A percentile compares a stretch with the other conserved stretches of the same genome.
These are phyloP conservation scores for Amoebophrya sp. DNA, from an alignment of 169 alveolate genomes.

Conservation along the genomic window DNA sequence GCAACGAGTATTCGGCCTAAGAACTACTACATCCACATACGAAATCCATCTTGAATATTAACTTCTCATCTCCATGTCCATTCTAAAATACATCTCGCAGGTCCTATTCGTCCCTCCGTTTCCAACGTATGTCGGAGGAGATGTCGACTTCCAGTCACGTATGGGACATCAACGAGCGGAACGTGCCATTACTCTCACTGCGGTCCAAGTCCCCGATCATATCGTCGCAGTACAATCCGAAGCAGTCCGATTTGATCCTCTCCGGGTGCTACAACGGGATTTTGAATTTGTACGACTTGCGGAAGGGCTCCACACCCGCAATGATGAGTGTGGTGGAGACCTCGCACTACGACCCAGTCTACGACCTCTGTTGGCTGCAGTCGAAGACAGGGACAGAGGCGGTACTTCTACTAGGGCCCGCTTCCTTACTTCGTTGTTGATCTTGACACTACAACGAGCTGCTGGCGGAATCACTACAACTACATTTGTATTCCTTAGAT, in stretches of 20 bases:
- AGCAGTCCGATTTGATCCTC: conserved; percentile 60
- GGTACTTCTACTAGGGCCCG: neutral
- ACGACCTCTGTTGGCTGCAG: conserved; percentile 67
- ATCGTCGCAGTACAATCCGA: conserved; percentile 62
- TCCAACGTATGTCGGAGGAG: conserved; percentile 74
- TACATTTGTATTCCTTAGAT: too few relatives aligned
- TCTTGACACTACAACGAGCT: too few relatives aligned
- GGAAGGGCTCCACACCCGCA: conserved; percentile 58
- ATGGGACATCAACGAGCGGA: conserved; percentile 75
- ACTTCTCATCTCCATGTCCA: too few relatives aligned
- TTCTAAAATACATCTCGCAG: too few relatives aligned
- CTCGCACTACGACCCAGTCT: conserved; percentile 81
- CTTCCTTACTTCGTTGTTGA: too few relatives aligned
- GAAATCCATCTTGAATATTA: too few relatives aligned
- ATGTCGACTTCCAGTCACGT: conserved; percentile 66
- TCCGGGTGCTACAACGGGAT: conserved; percentile 82
- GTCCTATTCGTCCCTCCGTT: conserved; percentile 63
- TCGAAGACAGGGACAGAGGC: neutral
- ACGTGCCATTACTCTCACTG: conserved; percentile 47
- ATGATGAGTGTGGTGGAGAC: conserved; percentile 55
- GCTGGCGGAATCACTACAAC: too few relatives aligned
- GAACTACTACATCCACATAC: too few relatives aligned
- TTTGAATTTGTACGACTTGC: conserved; percentile 63
- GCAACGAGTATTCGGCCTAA: too few relatives aligned
- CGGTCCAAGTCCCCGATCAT: conserved; percentile 42